Evolutionary conservation across 495 filamentous ascomycete genomes (phyloP).

Genomic region (Penicillium verhagenii): DNA sequence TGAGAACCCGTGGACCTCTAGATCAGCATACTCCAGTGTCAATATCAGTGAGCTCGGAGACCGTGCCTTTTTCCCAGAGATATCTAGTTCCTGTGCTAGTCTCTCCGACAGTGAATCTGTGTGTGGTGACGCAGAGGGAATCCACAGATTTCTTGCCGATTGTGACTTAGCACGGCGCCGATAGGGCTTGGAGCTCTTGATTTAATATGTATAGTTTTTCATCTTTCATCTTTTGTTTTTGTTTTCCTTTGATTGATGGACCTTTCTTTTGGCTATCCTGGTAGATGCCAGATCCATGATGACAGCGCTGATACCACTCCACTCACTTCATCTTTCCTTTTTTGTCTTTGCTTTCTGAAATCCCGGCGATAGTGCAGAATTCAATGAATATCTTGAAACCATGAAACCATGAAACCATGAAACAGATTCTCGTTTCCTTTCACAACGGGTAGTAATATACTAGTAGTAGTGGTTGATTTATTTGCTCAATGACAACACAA

Average conservation of each 20-base stretch:
- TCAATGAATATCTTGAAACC: not conserved
- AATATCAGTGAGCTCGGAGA: conserved; percentile 54
- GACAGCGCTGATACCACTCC: conserved; percentile 28
- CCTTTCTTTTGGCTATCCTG: conserved; percentile 8
- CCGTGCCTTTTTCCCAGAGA: conserved; percentile 39
- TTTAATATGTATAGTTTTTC: not conserved
- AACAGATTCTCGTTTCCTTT: too few species aligned
- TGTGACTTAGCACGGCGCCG: conserved; percentile 61
- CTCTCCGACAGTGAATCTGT: conserved; percentile 48
- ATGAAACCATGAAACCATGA: too few species aligned
- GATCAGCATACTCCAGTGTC: conserved; percentile 53
- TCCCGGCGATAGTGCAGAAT: conserved; percentile 4
- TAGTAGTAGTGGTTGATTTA: too few species aligned
- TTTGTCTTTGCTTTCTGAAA: not conserved
- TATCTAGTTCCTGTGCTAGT: conserved; percentile 24
- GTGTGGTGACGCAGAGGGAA: conserved; percentile 80
- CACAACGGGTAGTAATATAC: too few species aligned
- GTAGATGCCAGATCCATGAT: conserved; percentile 8
- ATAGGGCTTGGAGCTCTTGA: not conserved
- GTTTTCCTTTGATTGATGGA: conserved; percentile 3
- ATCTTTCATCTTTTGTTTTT: conserved; percentile 9
- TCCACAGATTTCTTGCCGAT: conserved; percentile 83
- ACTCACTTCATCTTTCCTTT: conserved; percentile 19
- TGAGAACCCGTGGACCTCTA: conserved; percentile 51
- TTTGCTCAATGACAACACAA: too few species aligned